Base-by-base conservation (phyloP, 2,329 filamentous ascomycete species). In the Magnaporthiopsis incrustans region DNA sequence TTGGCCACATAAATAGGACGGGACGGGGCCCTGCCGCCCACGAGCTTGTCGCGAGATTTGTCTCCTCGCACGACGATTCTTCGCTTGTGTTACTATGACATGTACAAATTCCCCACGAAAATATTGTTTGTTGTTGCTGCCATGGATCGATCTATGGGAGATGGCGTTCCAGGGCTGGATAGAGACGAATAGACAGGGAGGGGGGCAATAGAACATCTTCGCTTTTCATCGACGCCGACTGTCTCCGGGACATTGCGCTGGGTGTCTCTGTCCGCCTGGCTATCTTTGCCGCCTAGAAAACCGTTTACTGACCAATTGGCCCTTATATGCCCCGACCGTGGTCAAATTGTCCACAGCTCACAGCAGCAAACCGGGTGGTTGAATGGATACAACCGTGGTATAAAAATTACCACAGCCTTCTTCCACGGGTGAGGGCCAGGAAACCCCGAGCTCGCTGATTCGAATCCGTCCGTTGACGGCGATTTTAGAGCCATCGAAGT, bases 121-220 rank as follows among this genome's bases (percentile, higher is more conserved):
- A 53, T 53, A 53, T 53, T 53, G 22, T 25, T 53, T 53, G 22
- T 53, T 53, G 44, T 22, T 53, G 44, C 22, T 53, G 44, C 44
- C 44, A 25, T 53, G 44, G 44, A 53, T 62, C 44, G 63, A 61
- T 27, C 61, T 61, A 61, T 35, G 38, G 60, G 57, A 59, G 62
- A 56, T 32, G 62, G 62, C 62, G 62, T 64, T 60, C 50, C 22
- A 35, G 32, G 60, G 44, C 59, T 35, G 62, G 57, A 53, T 59
- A 64, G 62, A 64, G 33, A 32, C 15, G 26, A 35, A 10, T 64
- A 64, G 62, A 64, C 57, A 44, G 25, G 50, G 35, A 60, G 57
- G 32, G 30, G 32, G 30, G 22, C 58, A 56, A 59, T 64, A 59
- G 57, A 64, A 60, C 57, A 64, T 64, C 62, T 53, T 64, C 62